Percentiles rank a stretch among this genome's conserved stretches.
phyloP scores from a whole-genome alignment of 2,329 filamentous ascomycete genomes.

The Claviceps purpurea region DNA sequence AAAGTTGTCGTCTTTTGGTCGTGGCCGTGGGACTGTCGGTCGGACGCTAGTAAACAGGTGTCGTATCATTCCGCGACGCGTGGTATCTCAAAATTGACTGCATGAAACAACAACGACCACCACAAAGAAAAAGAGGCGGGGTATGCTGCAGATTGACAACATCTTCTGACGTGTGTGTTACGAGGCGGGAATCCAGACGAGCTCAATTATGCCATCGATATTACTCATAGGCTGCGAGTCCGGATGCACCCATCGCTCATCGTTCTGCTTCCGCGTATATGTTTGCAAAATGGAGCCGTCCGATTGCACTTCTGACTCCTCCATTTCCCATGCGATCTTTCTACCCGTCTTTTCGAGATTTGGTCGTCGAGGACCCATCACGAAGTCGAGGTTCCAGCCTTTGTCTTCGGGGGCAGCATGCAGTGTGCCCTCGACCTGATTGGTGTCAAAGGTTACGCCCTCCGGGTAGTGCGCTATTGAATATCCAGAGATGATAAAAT shows the following conservation, averaged over 20 bases:
- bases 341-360: conserved; percentile 33
- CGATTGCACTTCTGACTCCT: conserved; percentile 31
- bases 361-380: conserved; percentile 35
- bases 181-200: conserved; percentile 38
- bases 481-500: conserved; percentile 45
- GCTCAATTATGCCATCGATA: conserved; percentile 41
- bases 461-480: conserved; percentile 43
- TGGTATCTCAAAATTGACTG: not conserved
- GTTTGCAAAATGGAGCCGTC: conserved; percentile 40
- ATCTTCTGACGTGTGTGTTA: not conserved
- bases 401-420: conserved; percentile 32
- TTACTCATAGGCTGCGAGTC: conserved; percentile 35
- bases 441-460: conserved; percentile 34
- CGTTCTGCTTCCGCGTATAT: conserved; percentile 38
- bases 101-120: not conserved
- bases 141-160: not conserved
- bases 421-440: conserved; percentile 40
- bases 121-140: not conserved
- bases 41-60: not conserved
- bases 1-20: not conserved
- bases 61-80: not conserved
- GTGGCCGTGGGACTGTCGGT: not conserved
- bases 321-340: conserved; percentile 41
- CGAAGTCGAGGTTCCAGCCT: conserved; percentile 38
- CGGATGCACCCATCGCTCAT: conserved; percentile 37